These are phyloP conservation scores for Cordyceps javanica DNA, from an alignment of 2,329 filamentous ascomycete species.

Conservation along the genomic window DNA sequence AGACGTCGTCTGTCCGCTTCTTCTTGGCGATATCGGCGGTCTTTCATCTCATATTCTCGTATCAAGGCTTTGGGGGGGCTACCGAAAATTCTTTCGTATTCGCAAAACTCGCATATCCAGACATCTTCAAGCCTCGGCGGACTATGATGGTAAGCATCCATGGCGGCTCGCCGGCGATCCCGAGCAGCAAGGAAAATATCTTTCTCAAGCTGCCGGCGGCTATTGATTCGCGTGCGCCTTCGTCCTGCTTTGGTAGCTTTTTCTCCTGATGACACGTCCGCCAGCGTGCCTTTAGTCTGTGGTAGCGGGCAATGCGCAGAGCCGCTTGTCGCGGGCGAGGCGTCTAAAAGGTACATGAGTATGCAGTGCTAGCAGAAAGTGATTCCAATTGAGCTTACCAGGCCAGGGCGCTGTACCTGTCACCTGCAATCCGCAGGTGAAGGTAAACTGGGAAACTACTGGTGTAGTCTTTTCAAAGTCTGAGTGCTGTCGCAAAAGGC, in stretches of 20 bases:
- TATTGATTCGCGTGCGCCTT: conserved; percentile 43
- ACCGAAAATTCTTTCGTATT: conserved; percentile 96
- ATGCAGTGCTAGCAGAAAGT: too few relatives aligned
- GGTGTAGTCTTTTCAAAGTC: conserved; percentile 62
- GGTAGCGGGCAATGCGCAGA: conserved; percentile 8
- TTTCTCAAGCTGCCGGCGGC: conserved; percentile 60
- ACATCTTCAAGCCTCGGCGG: conserved; percentile 66
- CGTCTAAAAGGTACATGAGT: neutral
- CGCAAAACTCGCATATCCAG: conserved; percentile 98
- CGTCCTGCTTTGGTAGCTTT: neutral
- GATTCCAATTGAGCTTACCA: conserved; percentile 28
- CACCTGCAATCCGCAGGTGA: conserved; percentile 88
- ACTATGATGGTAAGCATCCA: conserved; percentile 69
- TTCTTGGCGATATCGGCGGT: conserved; percentile 75
- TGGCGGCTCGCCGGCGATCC: conserved; percentile 69
- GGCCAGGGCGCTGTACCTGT: conserved; percentile 74
- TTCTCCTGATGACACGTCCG: conserved; percentile 11
- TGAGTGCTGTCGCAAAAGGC: conserved; percentile 55
- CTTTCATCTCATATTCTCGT: conserved; percentile 89
- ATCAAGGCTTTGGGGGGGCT: conserved; percentile 77
- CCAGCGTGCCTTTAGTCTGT: conserved; percentile 13
- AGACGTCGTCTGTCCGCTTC: conserved; percentile 80
- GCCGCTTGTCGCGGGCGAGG: conserved; percentile 19
- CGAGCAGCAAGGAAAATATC: conserved; percentile 70
- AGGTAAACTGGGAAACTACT: conserved; percentile 86